Evolutionary conservation across 345 rosid species (phyloP), one percentile per base, ranked within the genome.

Genomic region (Populus simonii): DNA sequence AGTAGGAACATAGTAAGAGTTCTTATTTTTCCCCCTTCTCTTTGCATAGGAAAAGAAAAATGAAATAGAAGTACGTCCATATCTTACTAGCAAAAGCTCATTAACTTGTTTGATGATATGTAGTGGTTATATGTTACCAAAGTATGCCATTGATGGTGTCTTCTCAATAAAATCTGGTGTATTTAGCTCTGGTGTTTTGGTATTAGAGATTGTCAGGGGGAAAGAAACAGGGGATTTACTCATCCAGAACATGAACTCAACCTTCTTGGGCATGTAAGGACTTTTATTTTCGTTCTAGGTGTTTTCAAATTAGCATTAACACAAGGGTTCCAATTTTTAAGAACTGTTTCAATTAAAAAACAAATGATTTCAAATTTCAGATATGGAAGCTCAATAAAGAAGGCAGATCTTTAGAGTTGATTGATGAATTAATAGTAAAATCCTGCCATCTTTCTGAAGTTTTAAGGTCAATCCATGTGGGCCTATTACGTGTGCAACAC

Each of bases 401-500:
- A 71, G 83, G 71, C 16, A 80, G 73, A 53, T 8, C 73, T 8
- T 59, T 72, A 70, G 79, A 84, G 38, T 57, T 86, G 57, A 47
- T 83, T 17, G 82, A 80, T 66, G 7, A 76, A 49, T 18, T 43
- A 11, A 29, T 77, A 10, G 71, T 62, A 2, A 71, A 72, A 10
- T 65, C 72, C 15, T 78, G 35, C 66, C 0, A 55, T 71, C 3
- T 78, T 36, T 63, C 72, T 13, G 72, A 71, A 70, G 55, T 71
- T 11, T 35, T 8, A 39, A 63, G 70, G 65, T 80, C 80, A 78
- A 45, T 86, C 25, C 80, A 84, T 27, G 77, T 80, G 6, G 79
- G 83, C 59, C 51, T 86, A 9, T 76, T 84, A 63, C 84, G 89
- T 43, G 84, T 83, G 73, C 83, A 86, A 75, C 83, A 84, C 15